Evolutionary conservation across 2,329 filamentous ascomycete species (phyloP), one percentile per base, ranked within the genome.

Genomic region (Xylariaceae sp.): DNA sequence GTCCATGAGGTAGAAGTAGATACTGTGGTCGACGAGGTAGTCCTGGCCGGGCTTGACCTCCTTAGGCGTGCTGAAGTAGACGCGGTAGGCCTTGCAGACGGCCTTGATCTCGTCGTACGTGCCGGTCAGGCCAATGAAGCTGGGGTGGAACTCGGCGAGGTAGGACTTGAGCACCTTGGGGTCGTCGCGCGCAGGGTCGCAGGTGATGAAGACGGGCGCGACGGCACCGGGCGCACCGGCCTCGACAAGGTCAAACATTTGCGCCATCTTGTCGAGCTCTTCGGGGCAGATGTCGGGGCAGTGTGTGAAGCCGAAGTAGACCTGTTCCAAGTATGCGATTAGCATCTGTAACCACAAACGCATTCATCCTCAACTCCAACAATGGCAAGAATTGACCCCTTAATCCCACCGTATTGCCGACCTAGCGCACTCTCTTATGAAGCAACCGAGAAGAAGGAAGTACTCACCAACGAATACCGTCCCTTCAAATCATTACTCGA

Each of bases 1-100:
- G 73, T 97, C 94, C 94, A 99, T 99, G 67, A 99, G 78, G 75
- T 99, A 99, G 71, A 99, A 99, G 80, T 99, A 99, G 68, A 99
- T 99, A 75, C 92, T 97, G 78, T 99, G 94, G 74, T 99, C 94
- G 10, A 99, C 94, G 68, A 99, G 76, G 73, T 99, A 99, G 75
- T 99, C 94, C 79, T 97, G 89, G 1, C 93, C 94, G 0, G 92
- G 88, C 80, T 92, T 88, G 58, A 97, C 90, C 64, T 92, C 83
- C 68, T 85, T 81, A 39, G 94, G 94, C 52, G 94, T 99, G 71
- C 89, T 94, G 71, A 99, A 99, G 78, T 99, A 99, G 57, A 99
- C 94, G 17, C 94, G 83, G 75, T 97, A 99, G 66, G 88, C 88
- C 80, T 96, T 97, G 81, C 94, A 99, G 58, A 95, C 87, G 65